These are phyloP conservation scores for Monilinia fructigena DNA, from an alignment of 2,329 filamentous ascomycete genomes.

Conservation along the genomic window DNA sequence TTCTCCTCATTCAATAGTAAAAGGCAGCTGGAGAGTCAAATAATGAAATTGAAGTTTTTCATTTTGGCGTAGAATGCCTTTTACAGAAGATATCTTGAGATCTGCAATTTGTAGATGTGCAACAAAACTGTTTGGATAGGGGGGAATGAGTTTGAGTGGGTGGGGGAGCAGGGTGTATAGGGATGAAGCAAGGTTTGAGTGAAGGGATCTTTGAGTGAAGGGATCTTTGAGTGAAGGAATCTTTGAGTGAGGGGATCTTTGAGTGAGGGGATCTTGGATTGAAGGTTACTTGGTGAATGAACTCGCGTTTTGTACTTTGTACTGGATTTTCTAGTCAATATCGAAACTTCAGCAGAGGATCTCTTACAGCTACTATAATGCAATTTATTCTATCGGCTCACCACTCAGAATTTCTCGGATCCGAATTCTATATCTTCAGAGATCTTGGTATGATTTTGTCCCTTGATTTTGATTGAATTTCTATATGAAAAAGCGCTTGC, in stretches of 20 bases:
- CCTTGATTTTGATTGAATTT: neutral
- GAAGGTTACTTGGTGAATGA: neutral
- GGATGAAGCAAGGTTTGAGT: neutral
- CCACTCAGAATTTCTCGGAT: neutral
- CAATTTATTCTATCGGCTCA: neutral
- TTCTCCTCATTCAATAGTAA: neutral
- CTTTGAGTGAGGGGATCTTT: neutral
- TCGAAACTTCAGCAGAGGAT: too few relatives aligned
- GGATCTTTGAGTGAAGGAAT: neutral
- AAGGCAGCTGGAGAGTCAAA: neutral
- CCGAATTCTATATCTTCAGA: neutral
- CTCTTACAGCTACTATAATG: too few relatives aligned
- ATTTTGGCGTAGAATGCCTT: neutral
- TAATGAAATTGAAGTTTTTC: neutral
- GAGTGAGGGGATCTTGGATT: neutral
- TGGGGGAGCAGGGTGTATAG: neutral
- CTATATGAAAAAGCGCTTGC: neutral
- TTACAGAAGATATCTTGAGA: neutral
- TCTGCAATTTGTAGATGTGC: neutral
- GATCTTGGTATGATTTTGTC: neutral
- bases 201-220: neutral
- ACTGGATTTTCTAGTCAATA: neutral
- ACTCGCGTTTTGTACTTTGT: neutral
- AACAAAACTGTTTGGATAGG: neutral
- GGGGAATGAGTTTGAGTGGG: neutral